A percentile compares a stretch with the other conserved stretches of the same genome.
Evolutionary conservation across 306 rosid genomes (phyloP).

Genomic region (Inga laurina): DNA sequence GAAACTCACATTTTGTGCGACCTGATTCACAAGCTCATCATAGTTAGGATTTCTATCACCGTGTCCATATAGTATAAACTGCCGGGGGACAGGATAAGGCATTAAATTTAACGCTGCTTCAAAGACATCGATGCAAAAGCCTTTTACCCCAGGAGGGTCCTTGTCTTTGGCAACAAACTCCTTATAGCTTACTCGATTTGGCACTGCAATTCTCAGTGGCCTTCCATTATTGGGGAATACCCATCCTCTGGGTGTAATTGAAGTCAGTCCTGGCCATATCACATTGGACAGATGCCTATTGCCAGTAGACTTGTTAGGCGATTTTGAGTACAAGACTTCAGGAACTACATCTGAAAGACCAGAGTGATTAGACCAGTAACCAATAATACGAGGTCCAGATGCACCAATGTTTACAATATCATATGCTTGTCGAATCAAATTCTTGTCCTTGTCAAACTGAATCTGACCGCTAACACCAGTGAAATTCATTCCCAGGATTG

Average conservation of each 20-base stretch:
- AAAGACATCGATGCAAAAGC: slow-evolving; percentile 87
- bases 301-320: slow-evolving; percentile 50
- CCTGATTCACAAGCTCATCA: slow-evolving; percentile 48
- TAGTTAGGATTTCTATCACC: slow-evolving; percentile 71
- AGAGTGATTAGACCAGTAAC: slow-evolving; percentile 90
- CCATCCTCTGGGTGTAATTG: slow-evolving; percentile 75
- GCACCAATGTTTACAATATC: slow-evolving; percentile 82
- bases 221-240: slow-evolving; percentile 91
- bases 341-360: slow-evolving; percentile 69
- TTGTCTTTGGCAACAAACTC: slow-evolving; percentile 68
- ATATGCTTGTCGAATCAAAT: slow-evolving; percentile 70
- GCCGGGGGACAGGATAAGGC: slow-evolving; percentile 85
- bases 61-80: slow-evolving; percentile 63
- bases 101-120: slow-evolving; percentile 86
- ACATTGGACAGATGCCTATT: slow-evolving; percentile 56
- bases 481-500: slow-evolving; percentile 62
- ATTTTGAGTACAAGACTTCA: slow-evolving; percentile 57
- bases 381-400: slow-evolving; percentile 61
- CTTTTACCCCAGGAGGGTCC: slow-evolving; percentile 77
- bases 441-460: slow-evolving; percentile 63
- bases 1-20: slow-evolving; percentile 79
- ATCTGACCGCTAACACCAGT: slow-evolving; percentile 76
- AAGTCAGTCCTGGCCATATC: slow-evolving; percentile 89
- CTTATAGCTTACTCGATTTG: slow-evolving; percentile 65
- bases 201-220: slow-evolving; percentile 82